These are phyloP conservation scores for Scleromitrula shiraiana DNA, from an alignment of 2,329 filamentous ascomycete species.

Conservation along the genomic window DNA sequence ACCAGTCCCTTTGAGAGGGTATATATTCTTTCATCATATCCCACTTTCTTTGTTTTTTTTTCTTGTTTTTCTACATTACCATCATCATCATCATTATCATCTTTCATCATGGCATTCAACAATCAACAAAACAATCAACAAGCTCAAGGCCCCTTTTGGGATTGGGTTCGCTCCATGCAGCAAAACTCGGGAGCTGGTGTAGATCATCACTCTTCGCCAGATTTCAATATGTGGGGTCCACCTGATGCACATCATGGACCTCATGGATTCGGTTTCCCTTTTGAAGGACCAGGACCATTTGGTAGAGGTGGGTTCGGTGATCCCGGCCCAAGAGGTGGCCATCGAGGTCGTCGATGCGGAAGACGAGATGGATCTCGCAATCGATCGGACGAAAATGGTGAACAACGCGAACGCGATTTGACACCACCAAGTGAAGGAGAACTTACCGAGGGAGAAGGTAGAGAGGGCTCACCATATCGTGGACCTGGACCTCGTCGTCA, in stretches of 20 bases:
- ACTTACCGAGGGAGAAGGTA: slow-evolving; percentile 8
- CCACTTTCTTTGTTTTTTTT: neutral
- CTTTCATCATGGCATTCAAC: slow-evolving; percentile 24
- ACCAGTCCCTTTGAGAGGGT: neutral
- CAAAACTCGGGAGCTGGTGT: slow-evolving; percentile 22
- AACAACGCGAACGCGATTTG: slow-evolving; percentile 11
- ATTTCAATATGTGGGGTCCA: slow-evolving; percentile 8
- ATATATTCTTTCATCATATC: slow-evolving; percentile 2
- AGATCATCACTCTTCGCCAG: slow-evolving; percentile 22
- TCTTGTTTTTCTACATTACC: neutral
- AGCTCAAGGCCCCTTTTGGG: slow-evolving; percentile 24
- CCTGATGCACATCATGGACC: neutral
- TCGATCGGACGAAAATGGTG: neutral
- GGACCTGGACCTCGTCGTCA: slow-evolving; percentile 33
- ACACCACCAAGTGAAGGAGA: slow-evolving; percentile 20
- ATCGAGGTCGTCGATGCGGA: slow-evolving; percentile 17
- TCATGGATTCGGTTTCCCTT: slow-evolving; percentile 2
- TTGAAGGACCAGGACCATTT: slow-evolving; percentile 4
- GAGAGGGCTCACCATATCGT: slow-evolving; percentile 9
- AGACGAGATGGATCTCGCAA: slow-evolving; percentile 9
- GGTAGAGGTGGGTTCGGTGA: slow-evolving; percentile 15
- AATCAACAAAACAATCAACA: slow-evolving; percentile 18
- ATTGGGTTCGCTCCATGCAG: slow-evolving; percentile 24
- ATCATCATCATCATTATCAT: slow-evolving; percentile 13
- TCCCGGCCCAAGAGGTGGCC: slow-evolving; percentile 6